Evolutionary conservation across 2,329 filamentous ascomycete genomes (phyloP).

Genomic region (Scortechinia acanthostroma): DNA sequence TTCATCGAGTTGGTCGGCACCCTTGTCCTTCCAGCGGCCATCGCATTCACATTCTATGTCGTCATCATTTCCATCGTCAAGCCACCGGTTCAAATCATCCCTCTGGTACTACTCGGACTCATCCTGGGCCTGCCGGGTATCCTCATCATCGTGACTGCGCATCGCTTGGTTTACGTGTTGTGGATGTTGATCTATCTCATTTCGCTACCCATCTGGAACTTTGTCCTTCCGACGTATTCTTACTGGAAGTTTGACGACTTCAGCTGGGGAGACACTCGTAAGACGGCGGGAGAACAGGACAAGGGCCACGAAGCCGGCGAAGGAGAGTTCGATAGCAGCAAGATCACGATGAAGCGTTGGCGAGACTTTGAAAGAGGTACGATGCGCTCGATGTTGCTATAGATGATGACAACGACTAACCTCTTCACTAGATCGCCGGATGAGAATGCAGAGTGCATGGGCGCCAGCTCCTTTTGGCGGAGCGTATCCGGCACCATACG

Average conservation of each 20-base stretch:
- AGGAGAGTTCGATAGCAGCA: slow-evolving; percentile 94
- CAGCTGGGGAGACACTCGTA: slow-evolving; percentile 95
- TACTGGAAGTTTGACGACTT: slow-evolving; percentile 99
- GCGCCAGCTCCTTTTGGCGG: too few species aligned
- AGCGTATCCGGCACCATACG: too few species aligned
- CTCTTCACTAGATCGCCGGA: too few species aligned
- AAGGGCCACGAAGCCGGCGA: slow-evolving; percentile 81
- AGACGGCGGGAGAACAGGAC: slow-evolving; percentile 87
- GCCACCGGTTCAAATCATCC: slow-evolving; percentile 75
- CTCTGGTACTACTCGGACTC: slow-evolving; percentile 77
- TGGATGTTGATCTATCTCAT: slow-evolving; percentile 97
- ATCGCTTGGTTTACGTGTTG: slow-evolving; percentile 81
- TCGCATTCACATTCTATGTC: slow-evolving; percentile 94
- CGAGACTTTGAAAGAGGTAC: slow-evolving; percentile 75
- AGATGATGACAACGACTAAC: too few species aligned
- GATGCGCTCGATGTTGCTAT: too few species aligned
- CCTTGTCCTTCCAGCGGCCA: slow-evolving; percentile 87
- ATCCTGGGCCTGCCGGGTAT: slow-evolving; percentile 91
- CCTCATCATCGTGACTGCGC: slow-evolving; percentile 86
- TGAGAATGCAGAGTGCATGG: too few species aligned
- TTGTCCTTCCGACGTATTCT: slow-evolving; percentile 84
- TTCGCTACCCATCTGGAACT: slow-evolving; percentile 95
- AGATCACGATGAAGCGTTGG: slow-evolving; percentile 99
- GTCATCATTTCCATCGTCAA: slow-evolving; percentile 79
- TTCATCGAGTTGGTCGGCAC: slow-evolving; percentile 93